These are phyloP conservation scores for Ambrosia artemisiifolia DNA, from an alignment of 129 eudicot species.

Conservation along the genomic window DNA sequence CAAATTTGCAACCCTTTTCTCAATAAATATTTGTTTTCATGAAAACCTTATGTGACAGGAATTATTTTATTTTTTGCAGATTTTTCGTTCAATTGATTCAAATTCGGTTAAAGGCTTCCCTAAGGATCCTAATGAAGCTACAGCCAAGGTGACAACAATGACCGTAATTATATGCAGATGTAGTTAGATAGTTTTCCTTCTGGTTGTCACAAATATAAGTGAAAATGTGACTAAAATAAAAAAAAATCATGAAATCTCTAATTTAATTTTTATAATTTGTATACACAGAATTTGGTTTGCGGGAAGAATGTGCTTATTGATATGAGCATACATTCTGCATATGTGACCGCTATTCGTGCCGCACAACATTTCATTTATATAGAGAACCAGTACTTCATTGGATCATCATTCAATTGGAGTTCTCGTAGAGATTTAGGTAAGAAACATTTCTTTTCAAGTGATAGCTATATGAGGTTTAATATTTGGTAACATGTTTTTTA, in stretches of 20 bases:
- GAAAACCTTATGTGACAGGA: background rate
- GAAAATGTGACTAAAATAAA: background rate
- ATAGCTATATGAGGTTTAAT: background rate
- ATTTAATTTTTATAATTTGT: background rate
- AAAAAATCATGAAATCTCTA: background rate
- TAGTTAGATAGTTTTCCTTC: background rate
- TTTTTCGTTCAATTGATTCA: constrained; percentile 86
- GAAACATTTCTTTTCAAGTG: constrained; percentile 1
- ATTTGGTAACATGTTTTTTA: background rate
- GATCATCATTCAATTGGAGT: constrained; percentile 81
- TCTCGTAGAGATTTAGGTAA: constrained; percentile 65
- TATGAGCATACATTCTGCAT: constrained; percentile 92
- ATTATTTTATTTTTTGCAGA: constrained; percentile 35
- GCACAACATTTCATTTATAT: constrained; percentile 90
- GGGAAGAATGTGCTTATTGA: constrained; percentile 85
- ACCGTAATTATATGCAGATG: background rate
- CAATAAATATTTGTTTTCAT: background rate
- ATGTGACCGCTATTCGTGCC: constrained; percentile 78
- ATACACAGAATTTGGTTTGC: constrained; percentile 67
- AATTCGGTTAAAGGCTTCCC: constrained; percentile 81
- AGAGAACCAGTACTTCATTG: constrained; percentile 85
- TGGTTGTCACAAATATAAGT: background rate
- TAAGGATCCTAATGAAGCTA: constrained; percentile 73
- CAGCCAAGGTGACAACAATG: constrained; percentile 44
- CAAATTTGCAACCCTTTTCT: background rate